phyloP scores from a whole-genome alignment of 257 asterid species.

The Nicotiana attenuata region DNA sequence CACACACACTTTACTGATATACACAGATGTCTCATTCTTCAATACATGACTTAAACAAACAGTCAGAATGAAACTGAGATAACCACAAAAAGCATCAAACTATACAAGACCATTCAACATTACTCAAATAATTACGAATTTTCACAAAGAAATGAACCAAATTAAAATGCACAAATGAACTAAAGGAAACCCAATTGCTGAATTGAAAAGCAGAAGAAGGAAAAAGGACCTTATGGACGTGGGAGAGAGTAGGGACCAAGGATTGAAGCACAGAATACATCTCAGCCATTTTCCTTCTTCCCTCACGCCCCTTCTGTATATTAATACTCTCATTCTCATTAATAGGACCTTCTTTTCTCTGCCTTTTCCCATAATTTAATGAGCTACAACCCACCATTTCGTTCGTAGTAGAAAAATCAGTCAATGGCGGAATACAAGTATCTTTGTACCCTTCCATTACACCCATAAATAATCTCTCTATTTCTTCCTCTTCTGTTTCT shows the following conservation, averaged over 20 bases:
- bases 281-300: slow-evolving; percentile 37
- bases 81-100: no score
- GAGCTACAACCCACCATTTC: slow-evolving; percentile 4
- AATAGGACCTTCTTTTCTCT: slow-evolving; percentile 11
- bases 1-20: background rate
- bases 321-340: background rate
- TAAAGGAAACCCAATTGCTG: background rate
- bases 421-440: slow-evolving; percentile 39
- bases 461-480: slow-evolving; percentile 32
- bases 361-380: slow-evolving; percentile 10
- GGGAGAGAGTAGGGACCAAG: slow-evolving; percentile 44
- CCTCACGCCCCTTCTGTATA: slow-evolving; percentile 19
- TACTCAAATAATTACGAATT: background rate
- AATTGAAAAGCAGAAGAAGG: background rate
- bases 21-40: no score
- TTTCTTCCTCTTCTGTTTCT: slow-evolving; percentile 33
- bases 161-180: background rate
- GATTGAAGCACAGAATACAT: slow-evolving; percentile 46
- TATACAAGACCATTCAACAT: background rate
- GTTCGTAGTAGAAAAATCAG: slow-evolving; percentile 22
- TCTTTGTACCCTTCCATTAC: slow-evolving; percentile 55
- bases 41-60: no score
- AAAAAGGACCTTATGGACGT: slow-evolving; percentile 37
- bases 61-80: no score
- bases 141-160: background rate